These are phyloP conservation scores for Grosmannia serpens DNA, from an alignment of 2,329 filamentous ascomycete species.

Conservation along the genomic window DNA sequence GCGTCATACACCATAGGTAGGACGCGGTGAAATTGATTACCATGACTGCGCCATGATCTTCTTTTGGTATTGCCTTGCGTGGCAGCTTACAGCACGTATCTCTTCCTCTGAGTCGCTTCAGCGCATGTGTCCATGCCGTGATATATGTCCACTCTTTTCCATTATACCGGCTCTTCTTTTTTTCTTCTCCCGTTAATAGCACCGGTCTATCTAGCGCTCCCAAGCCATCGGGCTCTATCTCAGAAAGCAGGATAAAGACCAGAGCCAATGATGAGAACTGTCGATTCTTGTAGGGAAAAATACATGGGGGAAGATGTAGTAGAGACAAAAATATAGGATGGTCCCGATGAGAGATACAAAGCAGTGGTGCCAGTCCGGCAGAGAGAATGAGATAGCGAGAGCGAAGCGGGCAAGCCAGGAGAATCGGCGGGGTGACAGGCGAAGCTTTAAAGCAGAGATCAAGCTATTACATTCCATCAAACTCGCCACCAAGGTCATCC, in stretches of 20 bases:
- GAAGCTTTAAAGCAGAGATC: not conserved
- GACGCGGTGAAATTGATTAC: no score
- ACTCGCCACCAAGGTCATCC: slow-evolving; percentile 89
- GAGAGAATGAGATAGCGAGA: not conserved
- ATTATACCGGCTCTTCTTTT: not conserved
- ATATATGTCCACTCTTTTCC: not conserved
- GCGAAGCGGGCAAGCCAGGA: not conserved
- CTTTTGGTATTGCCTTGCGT: no score
- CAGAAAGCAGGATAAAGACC: not conserved
- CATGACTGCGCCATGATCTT: no score
- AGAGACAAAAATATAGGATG: slow-evolving; percentile 1
- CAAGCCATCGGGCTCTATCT: not conserved
- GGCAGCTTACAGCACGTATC: no score
- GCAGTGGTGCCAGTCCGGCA: not conserved
- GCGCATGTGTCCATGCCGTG: not conserved
- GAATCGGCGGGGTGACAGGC: not conserved
- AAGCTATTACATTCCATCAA: slow-evolving; percentile 75
- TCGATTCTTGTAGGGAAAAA: not conserved
- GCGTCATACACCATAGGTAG: no score
- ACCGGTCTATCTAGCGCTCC: not conserved
- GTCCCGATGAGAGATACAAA: not conserved
- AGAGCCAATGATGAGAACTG: not conserved
- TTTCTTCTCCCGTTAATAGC: not conserved
- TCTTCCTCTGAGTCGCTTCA: not conserved
- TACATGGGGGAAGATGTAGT: not conserved